Evolutionary conservation across 2,329 filamentous ascomycete species (phyloP).

Genomic region (Rugonectria rugulosa): DNA sequence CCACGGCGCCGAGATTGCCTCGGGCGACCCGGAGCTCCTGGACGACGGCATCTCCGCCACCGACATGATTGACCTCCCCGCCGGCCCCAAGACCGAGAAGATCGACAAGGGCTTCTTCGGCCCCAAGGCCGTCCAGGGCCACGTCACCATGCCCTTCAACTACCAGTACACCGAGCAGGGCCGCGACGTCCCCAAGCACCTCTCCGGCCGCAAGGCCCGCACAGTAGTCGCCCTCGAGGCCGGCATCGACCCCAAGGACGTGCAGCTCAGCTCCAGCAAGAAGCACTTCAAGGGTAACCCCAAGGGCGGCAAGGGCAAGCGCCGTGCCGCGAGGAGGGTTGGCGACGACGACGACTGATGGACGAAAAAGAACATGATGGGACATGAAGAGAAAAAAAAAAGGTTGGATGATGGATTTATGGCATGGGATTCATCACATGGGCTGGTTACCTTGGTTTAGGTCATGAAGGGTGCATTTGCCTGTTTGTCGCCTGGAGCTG

Average conservation of each 20-base stretch:
- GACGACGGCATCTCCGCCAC: conserved; percentile 45
- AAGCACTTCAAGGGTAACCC: conserved; percentile 92
- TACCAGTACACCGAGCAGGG: conserved; percentile 90
- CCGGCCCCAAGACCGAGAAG: conserved; percentile 76
- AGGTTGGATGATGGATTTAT: conserved; percentile 66
- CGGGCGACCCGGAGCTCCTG: conserved; percentile 34
- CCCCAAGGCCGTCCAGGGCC: conserved; percentile 67
- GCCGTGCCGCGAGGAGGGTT: conserved; percentile 29
- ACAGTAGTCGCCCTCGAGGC: conserved; percentile 84
- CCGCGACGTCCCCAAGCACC: conserved; percentile 62
- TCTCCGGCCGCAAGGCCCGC: conserved; percentile 84
- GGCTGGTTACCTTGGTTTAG: conserved; percentile 30
- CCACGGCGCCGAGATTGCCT: conserved; percentile 37
- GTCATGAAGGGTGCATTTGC: conserved; percentile 19
- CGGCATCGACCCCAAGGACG: conserved; percentile 82
- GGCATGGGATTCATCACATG: conserved; percentile 44
- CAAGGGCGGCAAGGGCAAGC: conserved; percentile 64
- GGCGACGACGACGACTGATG: conserved; percentile 32
- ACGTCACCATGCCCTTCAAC: conserved; percentile 83
- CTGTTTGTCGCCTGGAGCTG: conserved; percentile 2
- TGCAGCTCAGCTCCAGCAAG: conserved; percentile 73
- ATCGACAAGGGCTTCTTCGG: conserved; percentile 93
- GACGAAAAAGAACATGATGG: neutral
- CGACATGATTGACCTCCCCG: conserved; percentile 59
- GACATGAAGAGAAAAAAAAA: conserved; percentile 52